These are phyloP conservation scores for Astrothelium subdiscretum DNA, from an alignment of 495 filamentous ascomycete genomes.

Conservation along the genomic window DNA sequence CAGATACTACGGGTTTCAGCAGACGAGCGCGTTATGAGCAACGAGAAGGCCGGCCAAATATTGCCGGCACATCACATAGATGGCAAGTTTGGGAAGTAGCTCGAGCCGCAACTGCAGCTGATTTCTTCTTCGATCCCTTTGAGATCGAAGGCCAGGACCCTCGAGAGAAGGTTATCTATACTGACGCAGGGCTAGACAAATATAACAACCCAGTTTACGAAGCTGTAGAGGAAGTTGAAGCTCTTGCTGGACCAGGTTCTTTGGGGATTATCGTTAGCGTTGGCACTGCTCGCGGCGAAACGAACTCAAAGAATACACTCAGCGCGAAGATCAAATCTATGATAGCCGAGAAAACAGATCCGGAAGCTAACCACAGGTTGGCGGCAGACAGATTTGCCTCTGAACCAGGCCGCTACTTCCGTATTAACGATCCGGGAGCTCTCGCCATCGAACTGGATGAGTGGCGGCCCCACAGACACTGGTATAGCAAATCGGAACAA, in stretches of 20 bases:
- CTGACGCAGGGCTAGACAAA: conserved; percentile 10
- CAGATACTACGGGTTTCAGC: neutral
- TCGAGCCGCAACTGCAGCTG: conserved; percentile 16
- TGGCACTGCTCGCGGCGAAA: conserved; percentile 9
- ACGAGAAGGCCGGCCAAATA: neutral
- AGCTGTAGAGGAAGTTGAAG: conserved; percentile 12
- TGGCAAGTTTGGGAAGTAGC: conserved; percentile 16
- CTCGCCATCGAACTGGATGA: neutral
- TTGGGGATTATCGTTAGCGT: conserved; percentile 15
- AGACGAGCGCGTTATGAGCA: neutral
- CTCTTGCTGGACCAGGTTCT: neutral
- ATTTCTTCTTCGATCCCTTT: conserved; percentile 13
- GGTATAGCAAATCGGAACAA: neutral
- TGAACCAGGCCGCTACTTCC: neutral
- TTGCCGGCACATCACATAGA: conserved; percentile 2
- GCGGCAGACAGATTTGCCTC: neutral
- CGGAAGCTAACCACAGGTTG: neutral
- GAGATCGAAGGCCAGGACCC: neutral
- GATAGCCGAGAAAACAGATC: neutral
- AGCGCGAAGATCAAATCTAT: neutral
- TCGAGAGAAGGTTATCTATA: neutral
- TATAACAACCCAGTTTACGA: conserved; percentile 7
- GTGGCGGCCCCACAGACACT: neutral
- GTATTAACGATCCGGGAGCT: neutral
- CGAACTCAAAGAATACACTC: neutral